phyloP scores from a whole-genome alignment of 257 asterid species.

The Cinchona pubescens region DNA sequence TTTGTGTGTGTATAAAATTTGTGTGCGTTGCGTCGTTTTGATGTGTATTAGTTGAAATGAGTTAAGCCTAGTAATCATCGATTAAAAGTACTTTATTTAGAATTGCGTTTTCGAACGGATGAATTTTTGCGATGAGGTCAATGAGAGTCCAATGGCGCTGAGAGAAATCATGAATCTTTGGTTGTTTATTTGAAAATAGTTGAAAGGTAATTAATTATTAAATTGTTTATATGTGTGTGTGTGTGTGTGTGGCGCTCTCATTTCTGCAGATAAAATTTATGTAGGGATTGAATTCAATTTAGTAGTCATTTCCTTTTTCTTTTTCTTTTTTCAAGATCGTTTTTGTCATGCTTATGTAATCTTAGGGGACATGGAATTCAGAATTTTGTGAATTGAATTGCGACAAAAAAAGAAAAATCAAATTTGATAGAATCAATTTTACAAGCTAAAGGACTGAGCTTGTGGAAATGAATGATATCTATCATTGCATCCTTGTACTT shows the following conservation, averaged over 20 bases:
- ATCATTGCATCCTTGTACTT: background rate
- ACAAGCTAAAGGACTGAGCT: background rate
- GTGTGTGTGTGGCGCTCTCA: too few relatives aligned
- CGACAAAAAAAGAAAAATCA: background rate
- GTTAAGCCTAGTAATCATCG: slow-evolving; percentile 16
- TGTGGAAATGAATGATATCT: background rate
- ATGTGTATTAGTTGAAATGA: background rate
- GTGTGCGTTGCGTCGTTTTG: background rate
- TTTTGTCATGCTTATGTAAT: background rate
- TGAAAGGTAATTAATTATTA: background rate
- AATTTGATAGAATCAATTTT: background rate
- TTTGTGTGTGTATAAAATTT: background rate
- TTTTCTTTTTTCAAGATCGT: background rate
- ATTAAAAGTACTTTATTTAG: background rate
- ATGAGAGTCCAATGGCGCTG: slow-evolving; percentile 6
- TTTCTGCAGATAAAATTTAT: background rate
- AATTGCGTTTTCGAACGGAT: background rate
- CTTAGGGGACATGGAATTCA: background rate
- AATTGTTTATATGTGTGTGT: too few relatives aligned
- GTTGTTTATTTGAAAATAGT: background rate
- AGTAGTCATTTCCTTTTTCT: background rate
- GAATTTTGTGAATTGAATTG: background rate
- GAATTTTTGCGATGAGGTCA: slow-evolving; percentile 4
- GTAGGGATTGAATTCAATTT: background rate
- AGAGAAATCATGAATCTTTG: background rate